Base-by-base conservation (phyloP, 306 rosid species). In the Prunus davidiana region DNA sequence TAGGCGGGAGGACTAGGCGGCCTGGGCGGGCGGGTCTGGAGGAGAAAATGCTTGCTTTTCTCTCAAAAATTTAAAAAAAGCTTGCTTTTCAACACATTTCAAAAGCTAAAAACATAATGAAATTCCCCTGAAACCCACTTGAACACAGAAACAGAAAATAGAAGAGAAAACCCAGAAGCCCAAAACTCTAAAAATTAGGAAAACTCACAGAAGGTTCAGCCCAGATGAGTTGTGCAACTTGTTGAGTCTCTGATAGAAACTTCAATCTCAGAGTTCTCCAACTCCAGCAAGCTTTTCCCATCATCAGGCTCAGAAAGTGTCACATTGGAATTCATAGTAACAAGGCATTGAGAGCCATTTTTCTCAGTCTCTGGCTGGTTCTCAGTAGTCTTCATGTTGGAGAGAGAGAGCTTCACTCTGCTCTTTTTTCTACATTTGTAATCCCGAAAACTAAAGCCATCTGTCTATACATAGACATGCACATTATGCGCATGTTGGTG, bases 151-250 rank as follows among this genome's bases (percentile, higher is more conserved):
- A 19, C 46, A 46, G 34, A 71, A 45, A 14, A 27, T 22, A 72
- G 30, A 38, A 41, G n/a, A 7, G 16, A 46, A 66, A 41, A 13
- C 69, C 27, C 12, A 72, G 15, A 68, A 68, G 30, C 11, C 10
- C 58, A 27, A 67, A 38, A 25, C 69, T 20, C 15, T 16, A 12
- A 79, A 69, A 67, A 3, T 20, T 45, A 45, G 38, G 20, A 49
- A 25, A 78, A 18, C 84, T 81, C 41, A 81, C 84, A 76, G 63
- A 70, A 81, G 84, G 67, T 81, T 81, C 46, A 76, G 72, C 20
- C 84, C 84, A 30, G 67, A 47, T 27, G 84, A 54, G 49, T 47
- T 72, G 20, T 76, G 71, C 74, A 81, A n/a, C 77, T 77, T 69
- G 5, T 9, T 20, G 8, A 81, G 84, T 58, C 56, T 81, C 38